Percentiles rank a stretch among this genome's conserved stretches.
These are phyloP conservation scores for Talaromyces sp. DNA, from an alignment of 2,329 filamentous ascomycete species.

Conservation along the genomic window DNA sequence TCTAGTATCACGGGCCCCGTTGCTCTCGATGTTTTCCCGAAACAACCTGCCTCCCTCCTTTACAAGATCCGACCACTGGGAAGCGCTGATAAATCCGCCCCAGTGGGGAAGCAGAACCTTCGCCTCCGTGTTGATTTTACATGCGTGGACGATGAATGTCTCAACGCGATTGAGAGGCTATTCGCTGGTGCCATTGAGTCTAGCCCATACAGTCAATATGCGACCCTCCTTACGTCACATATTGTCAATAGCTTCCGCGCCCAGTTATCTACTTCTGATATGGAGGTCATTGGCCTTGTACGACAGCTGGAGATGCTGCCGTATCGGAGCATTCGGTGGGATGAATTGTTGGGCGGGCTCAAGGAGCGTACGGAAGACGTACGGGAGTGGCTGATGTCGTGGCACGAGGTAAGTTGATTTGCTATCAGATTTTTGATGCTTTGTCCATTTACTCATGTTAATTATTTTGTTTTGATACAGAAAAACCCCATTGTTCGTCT, in stretches of 20 bases:
- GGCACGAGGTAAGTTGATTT: constrained; percentile 55
- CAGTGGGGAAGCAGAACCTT: constrained; percentile 31
- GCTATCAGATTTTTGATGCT: constrained; percentile 13
- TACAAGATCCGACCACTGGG: constrained; percentile 67
- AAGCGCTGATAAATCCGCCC: constrained; percentile 24
- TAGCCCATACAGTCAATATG: constrained; percentile 51
- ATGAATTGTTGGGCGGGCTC: constrained; percentile 54
- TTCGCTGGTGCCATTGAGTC: constrained; percentile 53
- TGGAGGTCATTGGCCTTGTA: constrained; percentile 59
- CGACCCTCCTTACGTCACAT: constrained; percentile 55
- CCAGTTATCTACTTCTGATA: constrained; percentile 51
- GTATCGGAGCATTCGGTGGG: constrained; percentile 59
- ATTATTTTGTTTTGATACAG: constrained; percentile 23
- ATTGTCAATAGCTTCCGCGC: constrained; percentile 52
- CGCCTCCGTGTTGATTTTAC: constrained; percentile 74
- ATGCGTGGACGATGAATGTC: constrained; percentile 73
- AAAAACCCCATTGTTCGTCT: constrained; percentile 37
- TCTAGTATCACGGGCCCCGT: constrained; percentile 50
- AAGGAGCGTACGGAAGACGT: constrained; percentile 50
- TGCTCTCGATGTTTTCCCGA: constrained; percentile 69
- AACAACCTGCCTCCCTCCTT: constrained; percentile 77
- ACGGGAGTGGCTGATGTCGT: constrained; percentile 55
- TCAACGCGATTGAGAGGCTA: constrained; percentile 48
- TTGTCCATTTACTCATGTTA: constrained; percentile 12
- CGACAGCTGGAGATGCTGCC: constrained; percentile 55